Base-by-base conservation (phyloP, 352 stramenopile species). In the Phytophthora pluvialis region DNA sequence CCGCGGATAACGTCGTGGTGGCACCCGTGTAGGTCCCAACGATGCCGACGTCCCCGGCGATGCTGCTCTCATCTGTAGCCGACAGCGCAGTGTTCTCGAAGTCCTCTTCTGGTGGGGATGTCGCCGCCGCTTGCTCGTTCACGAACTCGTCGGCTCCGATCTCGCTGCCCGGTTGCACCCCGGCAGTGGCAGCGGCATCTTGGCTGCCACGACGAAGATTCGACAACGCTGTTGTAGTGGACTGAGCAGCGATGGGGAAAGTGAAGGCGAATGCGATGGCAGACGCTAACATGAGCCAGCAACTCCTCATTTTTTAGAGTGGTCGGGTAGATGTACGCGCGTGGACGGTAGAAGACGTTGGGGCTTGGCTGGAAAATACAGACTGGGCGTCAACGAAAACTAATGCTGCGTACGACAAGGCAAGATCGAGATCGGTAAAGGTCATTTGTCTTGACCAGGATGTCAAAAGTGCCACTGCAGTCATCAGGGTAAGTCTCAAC, bases 11-110 rank as follows among this genome's bases (percentile, higher is more conserved):
- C n/a, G 45, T 60, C 0, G 40, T 51, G 35, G 25, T 36, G 35
- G 45, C 38, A 15, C 26, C 45, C 13, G 31, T 18, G 32, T 67
- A 73, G 52, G 38, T 70, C 5, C 53, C 55, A 15, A 26, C 31
- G 13, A 53, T 53, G 35, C 28, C 29, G 12, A 73, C 56, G 40
- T 62, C 60, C 11, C 57, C 57, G 4, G 63, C 46, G 35, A 65
- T 51, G 12, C 43, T 33, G n/a, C 21, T 42, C 18, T 57, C 52
- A 36, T 70, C 53, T 9, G 8, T 36, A 28, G 58, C 39, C 5
- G 53, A 62, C 11, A 66, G 26, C 13, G n/a, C 65, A 5, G 60
- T 70, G 47, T 61, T 73, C 4, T 65, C 25, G 50, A 73, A 70
- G 26, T 66, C 21, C 21, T 52, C 21, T 47, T 61, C 49, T 15